A percentile compares a stretch with the other conserved stretches of the same genome.
phyloP scores from a whole-genome alignment of 1,139 yeast genomes.

The Torulaspora pretoriensis region DNA sequence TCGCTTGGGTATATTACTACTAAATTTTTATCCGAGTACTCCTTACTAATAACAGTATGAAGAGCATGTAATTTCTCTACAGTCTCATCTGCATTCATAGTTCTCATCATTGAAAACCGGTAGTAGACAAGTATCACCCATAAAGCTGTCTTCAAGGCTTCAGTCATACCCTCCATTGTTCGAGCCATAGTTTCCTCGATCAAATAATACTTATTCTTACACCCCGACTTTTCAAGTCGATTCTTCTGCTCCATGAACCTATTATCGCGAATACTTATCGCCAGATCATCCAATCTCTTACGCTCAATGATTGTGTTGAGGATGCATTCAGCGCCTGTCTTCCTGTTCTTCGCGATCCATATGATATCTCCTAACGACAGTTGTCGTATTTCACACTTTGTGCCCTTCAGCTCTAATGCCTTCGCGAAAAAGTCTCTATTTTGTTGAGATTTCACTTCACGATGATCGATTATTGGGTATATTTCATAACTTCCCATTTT shows the following conservation, averaged over 20 bases:
- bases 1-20: conserved; percentile 50
- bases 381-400: conserved; percentile 52
- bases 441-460: conserved; percentile 63
- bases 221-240: conserved; percentile 64
- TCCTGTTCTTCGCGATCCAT: conserved; percentile 76
- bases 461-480: conserved; percentile 65
- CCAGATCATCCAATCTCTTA: conserved; percentile 82
- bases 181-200: conserved; percentile 70
- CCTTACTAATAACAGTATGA: conserved; percentile 47
- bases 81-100: conserved; percentile 73
- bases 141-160: conserved; percentile 72
- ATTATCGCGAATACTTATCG: conserved; percentile 79
- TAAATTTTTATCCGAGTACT: conserved; percentile 39
- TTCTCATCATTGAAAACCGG: conserved; percentile 63
- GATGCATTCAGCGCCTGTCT: conserved; percentile 58
- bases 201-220: conserved; percentile 65
- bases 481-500: conserved; percentile 52
- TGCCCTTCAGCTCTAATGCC: conserved; percentile 49
- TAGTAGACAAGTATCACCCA: conserved; percentile 66
- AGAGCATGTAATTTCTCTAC: conserved; percentile 56
- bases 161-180: conserved; percentile 47
- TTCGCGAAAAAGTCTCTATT: conserved; percentile 63
- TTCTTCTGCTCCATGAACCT: conserved; percentile 81
- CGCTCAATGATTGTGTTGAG: conserved; percentile 82
- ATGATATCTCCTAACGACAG: conserved; percentile 81